Base-by-base conservation (phyloP, 495 filamentous ascomycete species). In the Penicillium odoratum region DNA sequence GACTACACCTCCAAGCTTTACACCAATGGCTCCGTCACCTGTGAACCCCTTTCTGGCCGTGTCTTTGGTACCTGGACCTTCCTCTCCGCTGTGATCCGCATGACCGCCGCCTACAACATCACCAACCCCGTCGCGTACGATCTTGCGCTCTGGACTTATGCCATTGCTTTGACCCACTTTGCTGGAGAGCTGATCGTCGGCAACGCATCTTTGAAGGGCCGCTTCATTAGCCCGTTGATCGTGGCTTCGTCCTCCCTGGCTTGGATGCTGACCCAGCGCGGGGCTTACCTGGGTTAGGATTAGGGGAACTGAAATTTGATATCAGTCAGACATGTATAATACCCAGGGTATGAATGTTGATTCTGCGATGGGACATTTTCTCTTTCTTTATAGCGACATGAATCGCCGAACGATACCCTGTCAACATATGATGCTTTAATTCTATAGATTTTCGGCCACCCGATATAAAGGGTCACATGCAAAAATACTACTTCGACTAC, bases 11-110 rank as follows among this genome's bases (percentile, higher is more conserved):
- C 81, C 2, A 85, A 89, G 63, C 83, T 97, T 64, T 98, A 97
- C 69, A 75, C 78, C 33, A 78, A 79, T 53, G 73, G 77, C 66
- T 76, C 60, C 64, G 71, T 72, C 51, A 74, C 59, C 69, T 81
- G 72, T 10, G 74, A 71, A 34, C 79, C 87, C 5, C 84, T 97
- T 36, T 87, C 87, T 26, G 85, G 88, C 6, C 88, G 94, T 51
- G 83, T 90, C 9, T 97, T 98, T 69, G 95, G 91, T 43, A 96
- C 91, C 56, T 99, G 92, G 85, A 97, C 93, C 0, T 81, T 93
- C 60, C 70, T 96, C 49, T 82, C 86, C 11, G 77, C 83, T 34
- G 72, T 96, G 34, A 79, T 98, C 48, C 85, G 94, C 30, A 66
- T 93, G 59, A 95, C 94, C 64, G 90, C 91, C 9, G 89, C 89